These are phyloP conservation scores for Opeltia flavorubescens DNA, from an alignment of 495 filamentous ascomycete genomes.

Conservation along the genomic window DNA sequence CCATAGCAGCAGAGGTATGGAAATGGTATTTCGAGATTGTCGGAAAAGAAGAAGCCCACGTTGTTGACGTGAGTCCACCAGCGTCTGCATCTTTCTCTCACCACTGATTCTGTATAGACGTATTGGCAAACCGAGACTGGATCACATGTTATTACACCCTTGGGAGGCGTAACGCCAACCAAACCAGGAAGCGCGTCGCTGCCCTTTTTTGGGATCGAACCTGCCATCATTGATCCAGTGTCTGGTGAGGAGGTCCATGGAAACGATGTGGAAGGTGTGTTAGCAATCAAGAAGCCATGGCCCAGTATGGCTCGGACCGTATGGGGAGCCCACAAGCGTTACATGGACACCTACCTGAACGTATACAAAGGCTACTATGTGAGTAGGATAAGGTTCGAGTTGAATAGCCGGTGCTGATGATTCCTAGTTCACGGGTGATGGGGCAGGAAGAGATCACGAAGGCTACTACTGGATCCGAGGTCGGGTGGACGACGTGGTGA, in stretches of 20 bases:
- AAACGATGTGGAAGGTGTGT: conserved; percentile 95
- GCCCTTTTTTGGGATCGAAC: conserved; percentile 94
- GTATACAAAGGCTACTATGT: conserved; percentile 98
- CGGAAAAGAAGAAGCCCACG: conserved; percentile 82
- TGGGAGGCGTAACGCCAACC: conserved; percentile 40
- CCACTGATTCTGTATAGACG: conserved; percentile 43
- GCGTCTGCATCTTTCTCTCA: conserved; percentile 4
- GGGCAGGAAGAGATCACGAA: conserved; percentile 92
- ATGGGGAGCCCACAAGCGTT: conserved; percentile 94
- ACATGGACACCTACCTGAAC: conserved; percentile 97
- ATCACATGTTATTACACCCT: conserved; percentile 65
- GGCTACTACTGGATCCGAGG: conserved; percentile 99
- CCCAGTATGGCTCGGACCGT: conserved; percentile 98
- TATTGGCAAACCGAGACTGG: conserved; percentile 99
- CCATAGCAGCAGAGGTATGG: conserved; percentile 97
- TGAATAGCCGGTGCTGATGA: conserved; percentile 6
- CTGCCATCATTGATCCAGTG: conserved; percentile 93
- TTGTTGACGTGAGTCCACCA: conserved; percentile 59
- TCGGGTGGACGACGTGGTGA: conserved; percentile 96
- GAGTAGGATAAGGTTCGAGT: conserved; percentile 23
- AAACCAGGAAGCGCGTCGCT: conserved; percentile 43
- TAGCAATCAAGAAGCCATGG: conserved; percentile 97
- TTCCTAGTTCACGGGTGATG: conserved; percentile 89
- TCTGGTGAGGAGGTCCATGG: conserved; percentile 87
- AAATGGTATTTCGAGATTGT: conserved; percentile 99